These are phyloP conservation scores for Podospora bellae-mahoneyi DNA, from an alignment of 495 filamentous ascomycete species.

Conservation along the genomic window DNA sequence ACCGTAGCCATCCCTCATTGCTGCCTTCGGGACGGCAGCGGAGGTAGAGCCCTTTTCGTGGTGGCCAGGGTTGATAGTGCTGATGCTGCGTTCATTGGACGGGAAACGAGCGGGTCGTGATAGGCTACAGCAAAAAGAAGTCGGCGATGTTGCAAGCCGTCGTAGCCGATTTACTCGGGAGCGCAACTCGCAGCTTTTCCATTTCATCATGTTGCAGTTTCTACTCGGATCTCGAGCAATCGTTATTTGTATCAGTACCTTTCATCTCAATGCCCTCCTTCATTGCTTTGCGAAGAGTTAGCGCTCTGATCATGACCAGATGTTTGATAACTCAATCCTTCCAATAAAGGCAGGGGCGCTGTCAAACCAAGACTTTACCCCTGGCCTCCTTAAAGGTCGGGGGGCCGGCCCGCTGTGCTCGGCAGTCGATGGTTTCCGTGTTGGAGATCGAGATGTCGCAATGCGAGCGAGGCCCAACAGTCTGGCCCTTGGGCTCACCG, in stretches of 20 bases:
- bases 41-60: neutral
- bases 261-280: neutral
- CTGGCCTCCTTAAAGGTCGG: neutral
- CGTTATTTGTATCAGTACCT: neutral
- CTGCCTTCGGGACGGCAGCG: neutral
- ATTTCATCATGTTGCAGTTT: neutral
- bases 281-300: neutral
- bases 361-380: neutral
- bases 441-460: neutral
- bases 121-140: conserved; percentile 1
- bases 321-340: neutral
- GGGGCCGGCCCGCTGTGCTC: neutral
- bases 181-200: neutral
- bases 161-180: neutral
- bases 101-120: conserved; percentile 2
- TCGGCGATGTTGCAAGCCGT: neutral
- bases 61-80: conserved; percentile 1
- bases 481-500: neutral
- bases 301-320: neutral
- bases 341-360: neutral
- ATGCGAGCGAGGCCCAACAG: neutral
- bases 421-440: neutral
- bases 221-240: neutral
- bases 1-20: neutral
- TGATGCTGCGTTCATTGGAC: conserved; percentile 1